Evolutionary conservation across 2,329 filamentous ascomycete species (phyloP).

Genomic region (Setomelanomma holmii): DNA sequence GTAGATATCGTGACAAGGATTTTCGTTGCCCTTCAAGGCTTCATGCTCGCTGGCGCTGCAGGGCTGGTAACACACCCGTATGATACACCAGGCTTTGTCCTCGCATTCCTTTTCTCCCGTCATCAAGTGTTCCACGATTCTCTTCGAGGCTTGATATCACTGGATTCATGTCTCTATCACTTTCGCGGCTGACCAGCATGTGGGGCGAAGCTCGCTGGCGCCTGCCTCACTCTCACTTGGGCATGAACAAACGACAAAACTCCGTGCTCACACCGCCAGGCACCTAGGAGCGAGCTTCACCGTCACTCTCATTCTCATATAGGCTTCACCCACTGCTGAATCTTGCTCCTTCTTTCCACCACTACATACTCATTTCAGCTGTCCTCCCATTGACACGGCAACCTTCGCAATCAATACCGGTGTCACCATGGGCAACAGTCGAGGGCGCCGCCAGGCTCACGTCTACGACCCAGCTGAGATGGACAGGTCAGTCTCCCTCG

Average conservation of each 20-base stretch:
- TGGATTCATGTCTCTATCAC: neutral
- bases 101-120: too few species aligned
- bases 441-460: slow-evolving; percentile 6
- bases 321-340: neutral
- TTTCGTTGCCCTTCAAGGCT: too few species aligned
- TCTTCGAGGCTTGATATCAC: neutral
- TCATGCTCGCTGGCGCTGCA: too few species aligned
- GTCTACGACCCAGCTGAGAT: slow-evolving; percentile 21
- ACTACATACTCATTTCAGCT: neutral
- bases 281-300: neutral
- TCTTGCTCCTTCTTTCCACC: neutral
- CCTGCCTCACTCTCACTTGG: slow-evolving; percentile 8
- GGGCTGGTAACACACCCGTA: too few species aligned
- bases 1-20: too few species aligned
- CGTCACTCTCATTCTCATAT: neutral
- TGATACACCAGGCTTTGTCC: too few species aligned
- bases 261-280: neutral
- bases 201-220: slow-evolving; percentile 1
- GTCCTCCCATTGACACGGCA: neutral
- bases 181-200: neutral
- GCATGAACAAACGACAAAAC: slow-evolving; percentile 5
- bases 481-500: slow-evolving; percentile 14
- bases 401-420: neutral
- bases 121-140: too few species aligned
- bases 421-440: slow-evolving; percentile 4